A percentile compares a stretch with the other conserved stretches of the same genome.
These are phyloP conservation scores for Diaporthe amygdali DNA, from an alignment of 2,329 filamentous ascomycete species.

Conservation along the genomic window DNA sequence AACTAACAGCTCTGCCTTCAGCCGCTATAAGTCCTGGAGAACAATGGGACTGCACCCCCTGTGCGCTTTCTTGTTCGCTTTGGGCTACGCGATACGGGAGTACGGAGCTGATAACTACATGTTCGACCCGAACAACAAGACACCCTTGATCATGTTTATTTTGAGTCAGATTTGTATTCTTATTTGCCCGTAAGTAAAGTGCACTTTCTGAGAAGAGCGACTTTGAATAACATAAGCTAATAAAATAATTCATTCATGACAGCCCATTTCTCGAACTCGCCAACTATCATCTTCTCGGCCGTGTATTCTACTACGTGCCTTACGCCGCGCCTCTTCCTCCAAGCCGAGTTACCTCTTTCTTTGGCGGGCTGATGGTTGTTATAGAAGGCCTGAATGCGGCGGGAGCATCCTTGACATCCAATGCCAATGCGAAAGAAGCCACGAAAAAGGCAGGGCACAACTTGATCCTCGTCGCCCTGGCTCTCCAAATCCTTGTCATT, in stretches of 20 bases:
- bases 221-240: background rate
- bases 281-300: constrained; percentile 62
- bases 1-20: constrained; percentile 31
- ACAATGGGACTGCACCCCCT: constrained; percentile 55
- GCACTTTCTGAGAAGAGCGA: background rate
- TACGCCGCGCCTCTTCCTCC: constrained; percentile 54
- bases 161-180: constrained; percentile 44
- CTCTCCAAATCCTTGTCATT: constrained; percentile 60
- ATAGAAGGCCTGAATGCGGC: constrained; percentile 55
- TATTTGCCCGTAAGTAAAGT: constrained; percentile 38
- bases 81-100: constrained; percentile 59
- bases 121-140: constrained; percentile 34
- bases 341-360: constrained; percentile 42
- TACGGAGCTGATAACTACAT: constrained; percentile 55
- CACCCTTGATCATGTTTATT: constrained; percentile 35
- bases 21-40: constrained; percentile 57
- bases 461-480: constrained; percentile 55
- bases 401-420: constrained; percentile 54
- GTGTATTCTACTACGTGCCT: constrained; percentile 61
- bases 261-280: constrained; percentile 53
- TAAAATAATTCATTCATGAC: background rate
- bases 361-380: constrained; percentile 45
- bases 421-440: constrained; percentile 33
- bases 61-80: constrained; percentile 54
- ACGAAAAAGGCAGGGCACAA: constrained; percentile 17